Evolutionary conservation across 2,329 filamentous ascomycete species (phyloP).

Genomic region (Fusarium sp.): DNA sequence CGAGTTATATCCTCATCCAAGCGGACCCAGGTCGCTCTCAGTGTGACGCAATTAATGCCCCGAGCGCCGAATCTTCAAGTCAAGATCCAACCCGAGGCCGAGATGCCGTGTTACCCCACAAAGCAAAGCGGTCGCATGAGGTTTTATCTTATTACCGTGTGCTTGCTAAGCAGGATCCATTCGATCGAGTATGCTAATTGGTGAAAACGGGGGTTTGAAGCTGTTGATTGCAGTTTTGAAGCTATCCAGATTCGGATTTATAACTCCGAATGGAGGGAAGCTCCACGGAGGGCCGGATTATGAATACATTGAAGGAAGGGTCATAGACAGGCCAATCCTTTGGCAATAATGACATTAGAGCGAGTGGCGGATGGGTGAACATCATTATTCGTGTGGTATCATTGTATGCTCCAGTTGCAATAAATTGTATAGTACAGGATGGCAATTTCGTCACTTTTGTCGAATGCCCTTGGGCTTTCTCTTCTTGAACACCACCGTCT

Average conservation of each 20-base stretch:
- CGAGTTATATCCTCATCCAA: slow-evolving; percentile 28
- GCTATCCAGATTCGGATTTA: background rate
- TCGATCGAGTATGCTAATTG: slow-evolving; percentile 6
- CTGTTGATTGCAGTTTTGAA: background rate
- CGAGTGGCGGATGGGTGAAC: background rate
- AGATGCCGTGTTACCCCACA: slow-evolving; percentile 30
- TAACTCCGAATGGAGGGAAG: background rate
- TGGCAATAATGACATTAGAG: background rate
- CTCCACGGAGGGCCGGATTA: slow-evolving; percentile 28
- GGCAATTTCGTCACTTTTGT: slow-evolving; percentile 62
- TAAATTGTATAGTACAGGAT: slow-evolving; percentile 9
- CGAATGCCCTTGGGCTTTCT: slow-evolving; percentile 77
- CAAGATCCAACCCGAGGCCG: slow-evolving; percentile 5
- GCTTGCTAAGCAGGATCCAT: slow-evolving; percentile 29
- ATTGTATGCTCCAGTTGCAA: slow-evolving; percentile 9
- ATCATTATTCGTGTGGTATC: slow-evolving; percentile 34
- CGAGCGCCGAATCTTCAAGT: slow-evolving; percentile 10
- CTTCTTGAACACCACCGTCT: slow-evolving; percentile 82
- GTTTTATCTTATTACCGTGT: slow-evolving; percentile 4
- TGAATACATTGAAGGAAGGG: background rate
- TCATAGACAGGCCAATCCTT: background rate
- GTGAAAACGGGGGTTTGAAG: background rate
- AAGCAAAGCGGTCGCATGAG: background rate
- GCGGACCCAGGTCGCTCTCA: slow-evolving; percentile 12
- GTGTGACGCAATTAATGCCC: slow-evolving; percentile 40